Evolutionary conservation across 306 rosid species (phyloP).

Genomic region (Lupinus albus): DNA sequence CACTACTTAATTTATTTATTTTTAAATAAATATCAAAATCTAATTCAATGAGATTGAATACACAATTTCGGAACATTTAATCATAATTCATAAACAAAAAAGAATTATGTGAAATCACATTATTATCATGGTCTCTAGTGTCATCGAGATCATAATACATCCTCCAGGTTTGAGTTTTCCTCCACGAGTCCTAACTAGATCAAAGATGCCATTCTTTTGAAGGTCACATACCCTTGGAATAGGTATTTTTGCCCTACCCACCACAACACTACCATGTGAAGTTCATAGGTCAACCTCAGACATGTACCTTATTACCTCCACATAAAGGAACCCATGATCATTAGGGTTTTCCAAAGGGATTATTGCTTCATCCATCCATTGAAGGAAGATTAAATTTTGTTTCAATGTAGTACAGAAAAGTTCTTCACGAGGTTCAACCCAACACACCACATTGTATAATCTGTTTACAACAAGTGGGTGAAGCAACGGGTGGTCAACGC

Average conservation of each 20-base stretch:
- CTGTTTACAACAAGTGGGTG: neutral
- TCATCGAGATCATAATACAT: no score
- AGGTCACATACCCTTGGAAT: neutral
- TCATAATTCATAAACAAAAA: no score
- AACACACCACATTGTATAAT: conserved; percentile 14
- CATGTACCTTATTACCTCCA: conserved; percentile 31
- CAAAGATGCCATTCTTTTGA: no score
- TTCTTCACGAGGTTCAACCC: conserved; percentile 24
- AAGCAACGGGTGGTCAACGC: neutral
- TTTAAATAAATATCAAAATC: no score
- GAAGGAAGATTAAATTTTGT: neutral
- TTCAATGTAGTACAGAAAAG: neutral
- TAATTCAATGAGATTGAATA: no score
- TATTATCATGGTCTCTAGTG: no score
- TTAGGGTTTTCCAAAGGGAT: neutral
- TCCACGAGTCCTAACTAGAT: no score
- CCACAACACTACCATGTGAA: neutral
- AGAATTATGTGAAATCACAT: no score
- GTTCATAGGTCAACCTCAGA: conserved; percentile 2
- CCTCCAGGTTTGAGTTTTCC: no score
- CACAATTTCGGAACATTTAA: no score
- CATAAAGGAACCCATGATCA: neutral
- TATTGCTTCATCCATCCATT: neutral
- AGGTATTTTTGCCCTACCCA: conserved; percentile 37
- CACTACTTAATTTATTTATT: no score